Evolutionary conservation across 306 rosid genomes (phyloP).

Genomic region (Medicago arabica): DNA sequence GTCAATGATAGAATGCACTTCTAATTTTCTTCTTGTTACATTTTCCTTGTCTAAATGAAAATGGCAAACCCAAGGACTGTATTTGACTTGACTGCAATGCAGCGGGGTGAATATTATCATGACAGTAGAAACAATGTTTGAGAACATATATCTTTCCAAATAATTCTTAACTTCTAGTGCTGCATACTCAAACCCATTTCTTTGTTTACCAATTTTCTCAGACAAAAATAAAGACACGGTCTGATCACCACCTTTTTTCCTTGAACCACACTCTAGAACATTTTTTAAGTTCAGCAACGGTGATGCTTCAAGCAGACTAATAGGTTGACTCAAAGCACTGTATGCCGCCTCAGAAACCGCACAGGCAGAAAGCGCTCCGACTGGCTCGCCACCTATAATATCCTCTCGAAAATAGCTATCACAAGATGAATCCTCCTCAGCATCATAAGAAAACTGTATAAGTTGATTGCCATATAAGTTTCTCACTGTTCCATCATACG

Average conservation of each 20-base stretch:
- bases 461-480: constrained; percentile 82
- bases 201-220: constrained; percentile 64
- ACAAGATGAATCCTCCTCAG: constrained; percentile 42
- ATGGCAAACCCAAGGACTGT: constrained; percentile 92
- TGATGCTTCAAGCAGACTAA: constrained; percentile 90
- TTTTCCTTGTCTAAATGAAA: constrained; percentile 76
- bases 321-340: constrained; percentile 95
- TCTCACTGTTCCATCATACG: constrained; percentile 95
- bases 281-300: constrained; percentile 88
- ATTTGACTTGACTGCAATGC: constrained; percentile 45
- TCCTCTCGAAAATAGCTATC: constrained; percentile 36
- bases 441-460: constrained; percentile 70
- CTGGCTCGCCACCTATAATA: constrained; percentile 71
- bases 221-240: constrained; percentile 74
- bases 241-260: constrained; percentile 59
- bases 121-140: constrained; percentile 69
- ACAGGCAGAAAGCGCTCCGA: constrained; percentile 90
- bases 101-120: constrained; percentile 73
- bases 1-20: constrained; percentile 62
- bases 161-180: constrained; percentile 76
- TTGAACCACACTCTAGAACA: constrained; percentile 85
- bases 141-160: constrained; percentile 75
- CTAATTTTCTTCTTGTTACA: constrained; percentile 59
- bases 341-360: constrained; percentile 98
- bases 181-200: constrained; percentile 83